Conservation (phyloP, 1,284 basidiomycete genomes). For the Sporisorium graminicola region DNA sequence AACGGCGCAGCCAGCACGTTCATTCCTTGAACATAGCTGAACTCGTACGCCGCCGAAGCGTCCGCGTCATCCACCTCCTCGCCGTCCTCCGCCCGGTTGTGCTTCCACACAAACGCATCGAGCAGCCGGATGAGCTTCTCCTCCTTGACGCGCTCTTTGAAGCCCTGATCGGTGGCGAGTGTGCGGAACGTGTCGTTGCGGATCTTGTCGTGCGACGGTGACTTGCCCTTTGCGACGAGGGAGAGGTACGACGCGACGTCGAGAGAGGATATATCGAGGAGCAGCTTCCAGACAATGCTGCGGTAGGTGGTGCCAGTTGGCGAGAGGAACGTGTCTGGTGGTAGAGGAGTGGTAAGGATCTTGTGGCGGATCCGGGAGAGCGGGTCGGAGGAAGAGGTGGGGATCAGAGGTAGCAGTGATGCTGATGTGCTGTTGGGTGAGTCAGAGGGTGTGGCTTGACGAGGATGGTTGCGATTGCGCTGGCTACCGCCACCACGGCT, state of each 20-base stretch:
- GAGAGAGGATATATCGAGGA: conserved; percentile 48
- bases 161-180: conserved; percentile 91
- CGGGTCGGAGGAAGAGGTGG: conserved; percentile 9
- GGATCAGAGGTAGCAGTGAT: conserved; percentile 5
- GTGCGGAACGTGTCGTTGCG: conserved; percentile 79
- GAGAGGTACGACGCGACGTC: conserved; percentile 49
- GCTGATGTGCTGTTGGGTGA: not conserved
- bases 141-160: conserved; percentile 93
- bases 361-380: conserved; percentile 38
- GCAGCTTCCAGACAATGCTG: conserved; percentile 58
- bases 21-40: conserved; percentile 98
- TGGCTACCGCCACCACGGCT: not conserved
- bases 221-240: conserved; percentile 54
- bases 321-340: conserved; percentile 25
- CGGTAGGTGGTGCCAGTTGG: conserved; percentile 37
- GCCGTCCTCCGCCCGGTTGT: conserved; percentile 73
- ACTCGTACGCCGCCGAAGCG: conserved; percentile 72
- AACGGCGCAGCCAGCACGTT: conserved; percentile 98
- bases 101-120: conserved; percentile 97
- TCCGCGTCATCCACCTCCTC: conserved; percentile 73
- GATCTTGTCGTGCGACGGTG: conserved; percentile 70
- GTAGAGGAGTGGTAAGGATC: conserved; percentile 42
- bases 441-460: not conserved
- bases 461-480: not conserved
- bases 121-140: conserved; percentile 94